Evolutionary conservation across 1,284 basidiomycete species (phyloP), one percentile per base, ranked within the genome.

Genomic region (Cystobasidiaceae sp.): DNA sequence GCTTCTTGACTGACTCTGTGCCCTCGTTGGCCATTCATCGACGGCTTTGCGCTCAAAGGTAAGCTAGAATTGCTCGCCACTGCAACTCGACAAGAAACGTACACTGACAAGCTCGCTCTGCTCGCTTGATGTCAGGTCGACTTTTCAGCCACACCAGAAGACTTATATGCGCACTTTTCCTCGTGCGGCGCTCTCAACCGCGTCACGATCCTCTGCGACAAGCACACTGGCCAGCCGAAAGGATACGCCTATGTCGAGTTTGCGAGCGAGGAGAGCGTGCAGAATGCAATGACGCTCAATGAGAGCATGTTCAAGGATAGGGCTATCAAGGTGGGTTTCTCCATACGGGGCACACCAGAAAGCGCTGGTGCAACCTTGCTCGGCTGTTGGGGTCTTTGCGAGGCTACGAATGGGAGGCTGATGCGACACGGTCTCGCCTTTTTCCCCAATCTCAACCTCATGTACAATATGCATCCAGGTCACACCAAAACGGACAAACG

Each of bases 171-270:
- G 45, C 96, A 98, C 78, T 99, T 99, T 80, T 89, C 93, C 75
- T 87, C 93, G 27, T 97, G 93, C 76, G 96, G 96, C 5, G 93
- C 90, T 21, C 98, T 99, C 78, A 98, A 99, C 80, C 86, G 96
- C 72, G 93, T 99, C 54, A 99, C 96, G 0, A 99, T 99, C 74
- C 84, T 98, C 27, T 98, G 96, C 78, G 96, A 99, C 83, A 98
- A 98, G 80, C 98, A 97, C 78, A 97, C 94, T 17, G 96, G 96
- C 46, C 94, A 97, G 81, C 94, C 96, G 43, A 98, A 97, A 85
- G 96, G 94, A 90, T 99, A 90, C 80, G 94, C 94, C 56, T 99
- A 99, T 79, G 93, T 99, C 57, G 96, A 99, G 78, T 99, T 99
- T 77, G 86, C 96, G 71, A 93, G 97, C 73, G 83, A 93, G n/a